Evolutionary conservation across 371 early-diverging fungal species (phyloP), one percentile per base, ranked within the genome.

Genomic region (Mucor sp.): DNA sequence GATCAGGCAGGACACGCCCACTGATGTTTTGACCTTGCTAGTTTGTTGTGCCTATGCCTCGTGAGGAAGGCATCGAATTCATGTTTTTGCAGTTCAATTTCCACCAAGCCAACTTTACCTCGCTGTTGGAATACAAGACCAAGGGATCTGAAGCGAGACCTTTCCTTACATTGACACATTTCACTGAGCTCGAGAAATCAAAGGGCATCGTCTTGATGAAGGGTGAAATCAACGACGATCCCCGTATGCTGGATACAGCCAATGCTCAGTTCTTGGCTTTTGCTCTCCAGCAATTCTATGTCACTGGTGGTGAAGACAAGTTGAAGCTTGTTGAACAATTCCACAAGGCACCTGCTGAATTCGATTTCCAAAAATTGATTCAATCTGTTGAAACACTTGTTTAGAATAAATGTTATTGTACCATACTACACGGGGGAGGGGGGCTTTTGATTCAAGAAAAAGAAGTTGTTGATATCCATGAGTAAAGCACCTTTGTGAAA

Each of bases 171-270:
- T 70, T 97, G 62, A 93, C 94, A 7, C 94, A 95, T 70, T 96
- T 94, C 84, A 89, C 93, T 37, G 98, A 97, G 53, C 81, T 96
- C 60, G 75, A 83, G 21, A 86, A 91, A 0, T 76, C 82, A 65
- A 93, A 95, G 75, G 90, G 85, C 23, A 85, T 97, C 63, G 96
- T 96, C 23, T 83, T 97, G 61, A 97, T 97, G 97, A 84, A 87
- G 35, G 98, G 98, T 15, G 93, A 94, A 63, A 72, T 91, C 43
- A 85, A 85, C 9, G 83, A 85, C 30, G 71, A 79, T 32, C 82
- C 87, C 15, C 80, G 78, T 21, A 73, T 85, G 67, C 65, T 96
- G 47, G 88, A 83, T 28, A 65, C 86, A n/a, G 84, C 86, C 19
- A 91, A 93, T 48, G 96, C 96, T 8, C 93, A 94, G 77, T 86